A percentile compares a stretch with the other conserved stretches of the same genome.
These are phyloP conservation scores for Stromatinia cepivora DNA, from an alignment of 2,329 filamentous ascomycete species.

Conservation along the genomic window DNA sequence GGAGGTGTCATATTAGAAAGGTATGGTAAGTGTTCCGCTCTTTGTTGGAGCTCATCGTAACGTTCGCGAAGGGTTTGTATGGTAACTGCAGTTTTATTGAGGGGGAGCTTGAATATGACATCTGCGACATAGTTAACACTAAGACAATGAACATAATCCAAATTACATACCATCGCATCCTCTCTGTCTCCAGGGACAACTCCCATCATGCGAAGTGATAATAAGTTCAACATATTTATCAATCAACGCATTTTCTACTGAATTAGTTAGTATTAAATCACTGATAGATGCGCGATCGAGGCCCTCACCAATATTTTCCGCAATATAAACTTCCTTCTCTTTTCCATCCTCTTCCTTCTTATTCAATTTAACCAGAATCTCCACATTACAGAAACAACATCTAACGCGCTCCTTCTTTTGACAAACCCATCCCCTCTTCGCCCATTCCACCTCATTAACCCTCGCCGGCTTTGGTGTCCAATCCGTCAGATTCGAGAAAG, in stretches of 20 bases:
- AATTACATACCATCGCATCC: constrained; percentile 74
- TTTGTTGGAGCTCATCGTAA: constrained; percentile 61
- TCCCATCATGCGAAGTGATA: constrained; percentile 71
- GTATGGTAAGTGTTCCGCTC: constrained; percentile 60
- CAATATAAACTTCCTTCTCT: constrained; percentile 53
- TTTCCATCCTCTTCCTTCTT: constrained; percentile 58
- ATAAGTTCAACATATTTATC: constrained; percentile 75
- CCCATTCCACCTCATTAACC: constrained; percentile 91
- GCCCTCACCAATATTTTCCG: constrained; percentile 59
- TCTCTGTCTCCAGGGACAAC: constrained; percentile 81
- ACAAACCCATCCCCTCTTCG: constrained; percentile 88
- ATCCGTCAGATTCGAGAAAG: constrained; percentile 85
- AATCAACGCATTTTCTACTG: constrained; percentile 64
- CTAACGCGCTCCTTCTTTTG: constrained; percentile 79
- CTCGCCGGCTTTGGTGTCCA: constrained; percentile 91
- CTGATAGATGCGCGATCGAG: constrained; percentile 19
- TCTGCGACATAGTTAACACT: constrained; percentile 45
- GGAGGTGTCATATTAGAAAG: constrained; percentile 59
- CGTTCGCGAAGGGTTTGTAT: constrained; percentile 60
- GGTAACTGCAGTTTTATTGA: constrained; percentile 61
- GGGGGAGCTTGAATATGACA: constrained; percentile 59
- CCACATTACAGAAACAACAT: constrained; percentile 81
- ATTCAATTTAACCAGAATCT: constrained; percentile 78
- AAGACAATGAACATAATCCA: constrained; percentile 36
- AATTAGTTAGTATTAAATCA: constrained; percentile 34